Evolutionary conservation across 2,329 filamentous ascomycete genomes (phyloP), one percentile per base, ranked within the genome.

Genomic region (Aspergillus ochraceoroseus): DNA sequence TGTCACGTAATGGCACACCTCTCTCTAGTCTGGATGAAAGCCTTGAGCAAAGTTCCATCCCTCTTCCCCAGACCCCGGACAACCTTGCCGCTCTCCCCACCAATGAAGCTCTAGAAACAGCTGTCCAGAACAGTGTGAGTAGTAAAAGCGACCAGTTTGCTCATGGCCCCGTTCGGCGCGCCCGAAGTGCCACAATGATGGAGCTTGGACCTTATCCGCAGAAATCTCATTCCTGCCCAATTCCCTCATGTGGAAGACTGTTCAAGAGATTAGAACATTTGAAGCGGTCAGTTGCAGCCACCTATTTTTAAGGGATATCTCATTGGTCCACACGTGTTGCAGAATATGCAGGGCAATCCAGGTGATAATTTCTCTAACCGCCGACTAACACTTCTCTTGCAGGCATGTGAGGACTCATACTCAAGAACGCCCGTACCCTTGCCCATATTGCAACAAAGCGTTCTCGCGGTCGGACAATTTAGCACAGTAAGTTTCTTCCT

Each of bases 201-300:
- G 92, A 98, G 66, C 79, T 95, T 49, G 88, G 87, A 20, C 92
- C 94, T 9, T 96, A 96, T 64, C 88, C 92, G 36, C 87, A 94
- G 63, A 98, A 98, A 70, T 95, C 89, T 27, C 92, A 98, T 69
- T 96, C 90, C 2, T 98, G 92, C 72, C 92, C 92, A n/a, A 98
- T 98, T 59, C 92, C 92, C 18, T 94, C 90, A 40, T 98, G 92
- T 65, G 92, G 92, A 39, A 84, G 92, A 59, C 79, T 95, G 48
- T 98, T 98, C 79, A 98, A 98, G 82, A 83, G 92, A 68, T 80
- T 98, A 73, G 92, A 98, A 73, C 92, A 98, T 72, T 81, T 98
- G 62, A 98, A 98, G 79, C 83, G 90, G 87, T 94, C 87, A 80
- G 85, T 54, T 53, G 37, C 36, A 50, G 56, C 38, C 46, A 46